Evolutionary conservation across 306 rosid species (phyloP), one percentile per base, ranked within the genome.

Genomic region (Glycine soja): DNA sequence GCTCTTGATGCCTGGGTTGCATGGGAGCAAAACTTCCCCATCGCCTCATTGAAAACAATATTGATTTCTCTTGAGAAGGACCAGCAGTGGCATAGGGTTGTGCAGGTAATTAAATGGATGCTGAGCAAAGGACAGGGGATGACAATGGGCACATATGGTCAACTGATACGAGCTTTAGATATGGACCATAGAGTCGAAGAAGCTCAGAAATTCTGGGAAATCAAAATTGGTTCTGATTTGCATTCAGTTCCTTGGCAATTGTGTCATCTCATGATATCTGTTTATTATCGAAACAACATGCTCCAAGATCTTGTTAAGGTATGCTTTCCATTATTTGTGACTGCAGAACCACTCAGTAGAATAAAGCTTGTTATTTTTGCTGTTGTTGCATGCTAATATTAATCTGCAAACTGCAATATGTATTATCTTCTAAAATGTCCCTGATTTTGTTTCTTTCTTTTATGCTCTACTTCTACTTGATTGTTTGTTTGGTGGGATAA

Each of bases 21-120:
- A 15, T 93, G 97, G 97, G 99, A 93, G 82, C 88, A 89, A 58
- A 86, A 81, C 32, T 95, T 92, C 52, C 99, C 99, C 19, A 89
- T 91, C 19, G 91, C 80, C 18, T 83, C 94, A 61, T 80, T 95
- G 56, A 93, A 86, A 81, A 66, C 50, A 71, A 89, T 85, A 9
- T 82, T 95, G 87, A 62, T 40, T 84, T 53, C 58, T 73, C 97
- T 95, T 70, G 95, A 95, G 87, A 90, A 89, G 92, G 93, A 93
- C 67, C 90, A 93, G 34, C 93, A 93, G 58, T 95, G 99, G 97
- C 98, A 95, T 85, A 89, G 93, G 83, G 61, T 93, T 81, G 87
- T 95, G 83, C 99, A 91, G 97, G 94, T 91, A 63, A 95, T 93
- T 80, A 95, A 95, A 81, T 95, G 97, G 99, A 95, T 95, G 94